These are phyloP conservation scores for Crithidia fasciculata DNA, from an alignment of 208 protist genomes.

Conservation along the genomic window DNA sequence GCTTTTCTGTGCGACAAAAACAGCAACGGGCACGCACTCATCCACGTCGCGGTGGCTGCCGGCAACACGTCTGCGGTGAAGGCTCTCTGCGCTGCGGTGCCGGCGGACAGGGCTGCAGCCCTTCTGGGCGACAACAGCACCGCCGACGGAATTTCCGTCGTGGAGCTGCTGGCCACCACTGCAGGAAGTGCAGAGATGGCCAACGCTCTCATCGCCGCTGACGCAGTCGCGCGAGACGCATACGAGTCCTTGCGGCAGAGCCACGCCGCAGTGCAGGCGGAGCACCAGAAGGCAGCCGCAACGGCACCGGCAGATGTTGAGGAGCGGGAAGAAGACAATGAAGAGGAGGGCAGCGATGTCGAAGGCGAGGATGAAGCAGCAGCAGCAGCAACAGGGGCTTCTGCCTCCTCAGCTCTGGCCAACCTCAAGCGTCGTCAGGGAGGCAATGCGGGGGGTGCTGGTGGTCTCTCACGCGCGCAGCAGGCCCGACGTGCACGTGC, in stretches of 20 bases:
- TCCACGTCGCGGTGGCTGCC: constrained; percentile 45
- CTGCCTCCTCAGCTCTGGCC: neutral
- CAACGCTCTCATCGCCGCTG: constrained; percentile 7
- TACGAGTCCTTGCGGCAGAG: constrained; percentile 7
- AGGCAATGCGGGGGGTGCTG: neutral
- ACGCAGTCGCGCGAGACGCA: neutral
- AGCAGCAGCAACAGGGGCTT: neutral
- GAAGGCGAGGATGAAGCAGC: neutral
- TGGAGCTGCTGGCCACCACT: constrained; percentile 9
- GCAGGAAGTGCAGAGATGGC: constrained; percentile 3
- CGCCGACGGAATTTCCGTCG: constrained; percentile 1
- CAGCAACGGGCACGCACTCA: constrained; percentile 34
- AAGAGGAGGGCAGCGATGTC: constrained; percentile 11
- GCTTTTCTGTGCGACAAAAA: constrained; percentile 12
- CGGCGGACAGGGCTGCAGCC: constrained; percentile 17
- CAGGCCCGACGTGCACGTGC: constrained; percentile 55
- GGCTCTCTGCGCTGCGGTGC: constrained; percentile 26
- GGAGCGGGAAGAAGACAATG: constrained; percentile 11
- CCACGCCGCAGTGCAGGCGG: constrained; percentile 9
- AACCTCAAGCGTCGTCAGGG: constrained; percentile 8
- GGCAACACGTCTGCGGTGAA: constrained; percentile 42
- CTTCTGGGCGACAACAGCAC: constrained; percentile 4
- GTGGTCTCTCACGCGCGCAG: constrained; percentile 45
- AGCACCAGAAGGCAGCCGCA: neutral
- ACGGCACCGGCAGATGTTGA: neutral